Conservation (phyloP, 495 filamentous ascomycete genomes). For the Mytilinidion resinicola region DNA sequence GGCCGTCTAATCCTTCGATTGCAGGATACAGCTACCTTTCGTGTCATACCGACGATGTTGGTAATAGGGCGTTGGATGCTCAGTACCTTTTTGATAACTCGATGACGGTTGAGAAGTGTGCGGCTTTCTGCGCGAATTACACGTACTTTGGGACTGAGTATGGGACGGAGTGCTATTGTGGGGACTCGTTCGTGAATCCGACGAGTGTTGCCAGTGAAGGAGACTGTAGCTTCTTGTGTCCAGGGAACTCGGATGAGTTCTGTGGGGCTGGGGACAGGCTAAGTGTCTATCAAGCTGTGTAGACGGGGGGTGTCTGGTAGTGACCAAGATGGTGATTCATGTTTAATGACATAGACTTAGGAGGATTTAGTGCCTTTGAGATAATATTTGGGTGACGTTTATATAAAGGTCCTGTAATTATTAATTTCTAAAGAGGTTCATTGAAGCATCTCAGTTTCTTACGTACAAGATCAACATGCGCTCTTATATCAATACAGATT, state of each 20-base stretch:
- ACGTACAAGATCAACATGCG: too few relatives aligned
- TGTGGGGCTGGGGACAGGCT: conserved; percentile 20
- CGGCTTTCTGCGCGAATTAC: conserved; percentile 1
- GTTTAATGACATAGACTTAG: too few relatives aligned
- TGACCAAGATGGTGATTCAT: too few relatives aligned
- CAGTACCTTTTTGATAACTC: conserved; percentile 2
- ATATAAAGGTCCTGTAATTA: too few relatives aligned
- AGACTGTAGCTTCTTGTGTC: conserved; percentile 16
- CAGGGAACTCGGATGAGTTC: conserved; percentile 11
- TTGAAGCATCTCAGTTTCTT: too few relatives aligned
- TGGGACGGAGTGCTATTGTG: conserved; percentile 20
- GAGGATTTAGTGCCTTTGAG: too few relatives aligned
- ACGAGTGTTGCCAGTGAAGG: conserved; percentile 3
- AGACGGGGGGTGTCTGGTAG: too few relatives aligned
- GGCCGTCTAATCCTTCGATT: conserved; percentile 11
- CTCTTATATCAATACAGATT: too few relatives aligned
- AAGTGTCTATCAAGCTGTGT: not conserved
- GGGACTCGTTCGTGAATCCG: conserved; percentile 3
- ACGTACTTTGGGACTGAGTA: conserved; percentile 23
- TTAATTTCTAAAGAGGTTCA: too few relatives aligned
- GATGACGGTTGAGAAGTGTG: conserved; percentile 23
- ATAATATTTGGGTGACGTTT: too few relatives aligned
- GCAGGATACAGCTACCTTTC: conserved; percentile 12
- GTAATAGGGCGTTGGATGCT: conserved; percentile 1
- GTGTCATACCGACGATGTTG: conserved; percentile 14